Conservation (phyloP, 148 eudicot genomes). For the Selenicereus undatus region DNA sequence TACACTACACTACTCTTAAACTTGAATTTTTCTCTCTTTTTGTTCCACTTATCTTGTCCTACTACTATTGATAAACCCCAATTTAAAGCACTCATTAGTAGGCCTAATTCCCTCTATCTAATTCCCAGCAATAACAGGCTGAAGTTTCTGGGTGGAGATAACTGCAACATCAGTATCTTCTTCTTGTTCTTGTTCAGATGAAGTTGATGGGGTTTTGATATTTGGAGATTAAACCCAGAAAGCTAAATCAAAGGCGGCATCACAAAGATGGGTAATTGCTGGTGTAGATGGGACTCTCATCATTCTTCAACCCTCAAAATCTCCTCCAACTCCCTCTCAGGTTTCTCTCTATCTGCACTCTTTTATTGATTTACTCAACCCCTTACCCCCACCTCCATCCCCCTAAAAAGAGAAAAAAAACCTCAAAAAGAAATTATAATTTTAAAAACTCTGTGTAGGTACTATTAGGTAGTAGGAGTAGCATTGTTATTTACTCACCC, state of each 20-base stretch:
- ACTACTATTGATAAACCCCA: neutral
- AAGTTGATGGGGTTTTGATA: neutral
- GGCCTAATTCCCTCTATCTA: neutral
- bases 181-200: neutral
- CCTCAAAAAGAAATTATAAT: neutral
- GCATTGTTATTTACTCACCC: neutral
- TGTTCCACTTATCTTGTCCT: neutral
- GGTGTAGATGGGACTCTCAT: constrained; percentile 37
- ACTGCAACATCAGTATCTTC: neutral
- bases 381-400: too few relatives aligned
- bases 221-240: neutral
- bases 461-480: neutral
- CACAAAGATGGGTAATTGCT: constrained; percentile 62
- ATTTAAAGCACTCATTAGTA: neutral
- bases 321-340: constrained; percentile 56
- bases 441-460: neutral
- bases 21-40: neutral
- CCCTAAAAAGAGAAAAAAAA: too few relatives aligned
- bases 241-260: neutral
- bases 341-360: constrained; percentile 20
- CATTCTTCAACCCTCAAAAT: constrained; percentile 41
- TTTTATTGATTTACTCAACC: too few relatives aligned
- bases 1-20: too few relatives aligned
- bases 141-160: neutral
- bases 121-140: too few relatives aligned